phyloP scores from a whole-genome alignment of 2,329 filamentous ascomycete genomes.

The Akanthomyces uredinophilus region DNA sequence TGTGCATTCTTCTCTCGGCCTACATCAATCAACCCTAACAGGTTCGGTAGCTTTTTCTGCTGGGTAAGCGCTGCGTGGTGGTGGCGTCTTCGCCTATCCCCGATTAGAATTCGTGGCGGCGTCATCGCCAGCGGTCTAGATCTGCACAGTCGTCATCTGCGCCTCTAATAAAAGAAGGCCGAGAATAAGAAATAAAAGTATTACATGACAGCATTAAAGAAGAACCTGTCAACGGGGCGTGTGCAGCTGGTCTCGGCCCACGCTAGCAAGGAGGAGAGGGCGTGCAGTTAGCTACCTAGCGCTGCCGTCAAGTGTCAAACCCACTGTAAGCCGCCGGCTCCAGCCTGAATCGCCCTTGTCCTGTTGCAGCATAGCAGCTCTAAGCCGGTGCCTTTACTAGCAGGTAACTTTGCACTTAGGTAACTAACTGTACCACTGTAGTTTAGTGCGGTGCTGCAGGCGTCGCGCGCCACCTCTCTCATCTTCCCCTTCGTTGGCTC shows the following conservation, averaged over 20 bases:
- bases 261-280: neutral
- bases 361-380: neutral
- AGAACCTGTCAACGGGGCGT: neutral
- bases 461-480: neutral
- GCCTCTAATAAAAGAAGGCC: neutral
- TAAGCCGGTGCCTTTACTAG: neutral
- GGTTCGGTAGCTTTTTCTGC: neutral
- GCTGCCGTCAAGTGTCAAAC: no score
- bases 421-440: no score
- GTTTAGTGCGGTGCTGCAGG: no score
- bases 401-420: no score
- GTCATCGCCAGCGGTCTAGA: neutral
- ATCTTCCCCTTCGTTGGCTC: neutral
- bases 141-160: neutral
- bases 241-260: neutral
- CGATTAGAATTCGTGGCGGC: neutral
- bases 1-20: neutral
- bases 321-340: neutral
- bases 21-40: slow-evolving; percentile 4
- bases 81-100: neutral
- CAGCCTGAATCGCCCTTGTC: neutral
- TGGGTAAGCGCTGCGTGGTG: neutral
- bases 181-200: neutral
- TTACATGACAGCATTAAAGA: neutral
- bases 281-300: neutral